Evolutionary conservation across 306 rosid species (phyloP).

Genomic region (Abrus precatorius): DNA sequence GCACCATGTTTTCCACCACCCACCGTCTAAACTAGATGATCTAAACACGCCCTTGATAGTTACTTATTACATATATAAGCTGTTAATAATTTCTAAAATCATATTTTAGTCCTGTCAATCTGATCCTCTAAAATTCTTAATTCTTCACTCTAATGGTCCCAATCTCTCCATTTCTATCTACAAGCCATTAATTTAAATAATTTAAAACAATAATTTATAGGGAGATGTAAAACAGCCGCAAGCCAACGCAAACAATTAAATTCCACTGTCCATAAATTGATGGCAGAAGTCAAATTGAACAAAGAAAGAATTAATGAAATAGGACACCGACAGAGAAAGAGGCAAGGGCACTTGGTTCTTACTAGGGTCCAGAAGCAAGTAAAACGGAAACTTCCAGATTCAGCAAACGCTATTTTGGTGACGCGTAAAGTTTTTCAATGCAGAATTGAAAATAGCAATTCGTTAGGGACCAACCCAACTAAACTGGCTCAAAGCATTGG

Average conservation of each 20-base stretch:
- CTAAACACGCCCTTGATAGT: not conserved
- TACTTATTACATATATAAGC: not conserved
- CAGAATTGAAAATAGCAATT: not conserved
- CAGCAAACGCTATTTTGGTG: not conserved
- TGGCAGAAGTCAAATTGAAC: slow-evolving; percentile 12
- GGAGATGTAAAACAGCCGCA: slow-evolving; percentile 2
- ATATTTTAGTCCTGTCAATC: slow-evolving; percentile 13
- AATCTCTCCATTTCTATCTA: not conserved
- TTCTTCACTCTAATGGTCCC: slow-evolving; percentile 2
- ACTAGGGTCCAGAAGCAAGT: slow-evolving; percentile 2
- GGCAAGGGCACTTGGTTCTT: not conserved
- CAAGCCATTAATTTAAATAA: not conserved
- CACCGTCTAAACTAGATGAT: not conserved
- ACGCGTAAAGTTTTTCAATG: not conserved
- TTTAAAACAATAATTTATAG: not conserved
- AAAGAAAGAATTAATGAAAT: not conserved
- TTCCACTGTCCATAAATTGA: slow-evolving; percentile 1
- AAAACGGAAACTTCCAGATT: not conserved
- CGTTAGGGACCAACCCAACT: not conserved
- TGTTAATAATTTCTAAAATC: slow-evolving; percentile 11
- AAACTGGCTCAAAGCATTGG: not conserved
- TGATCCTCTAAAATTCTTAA: slow-evolving; percentile 1
- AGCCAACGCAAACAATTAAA: slow-evolving; percentile 22
- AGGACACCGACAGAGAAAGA: slow-evolving; percentile 39
- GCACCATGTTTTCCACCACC: slow-evolving; percentile 26